Percentiles rank a stretch among this genome's conserved stretches.
phyloP scores from a whole-genome alignment of 805 yeast species.

The Blastobotrys mokoenaii region DNA sequence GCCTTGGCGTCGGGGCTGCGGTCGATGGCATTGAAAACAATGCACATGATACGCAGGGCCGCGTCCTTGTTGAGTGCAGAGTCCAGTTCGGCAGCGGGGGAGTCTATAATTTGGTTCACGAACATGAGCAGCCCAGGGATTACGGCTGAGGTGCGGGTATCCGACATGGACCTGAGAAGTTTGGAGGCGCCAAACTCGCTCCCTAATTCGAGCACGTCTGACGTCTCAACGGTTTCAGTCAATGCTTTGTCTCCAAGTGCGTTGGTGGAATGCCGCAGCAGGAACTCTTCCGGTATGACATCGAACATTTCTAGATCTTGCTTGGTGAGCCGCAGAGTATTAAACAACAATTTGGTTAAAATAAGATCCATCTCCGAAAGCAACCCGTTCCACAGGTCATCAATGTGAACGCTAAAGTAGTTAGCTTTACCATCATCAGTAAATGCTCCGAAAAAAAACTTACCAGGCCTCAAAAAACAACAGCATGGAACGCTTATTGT shows the following conservation, averaged over 20 bases:
- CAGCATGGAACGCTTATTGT: constrained; percentile 3
- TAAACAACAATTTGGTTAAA: constrained; percentile 6
- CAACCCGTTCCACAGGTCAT: constrained; percentile 8
- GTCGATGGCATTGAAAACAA: constrained; percentile 36
- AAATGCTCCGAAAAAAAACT: neutral
- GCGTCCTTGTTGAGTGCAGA: constrained; percentile 64
- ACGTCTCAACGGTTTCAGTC: no score
- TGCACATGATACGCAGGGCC: constrained; percentile 65
- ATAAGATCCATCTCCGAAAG: constrained; percentile 6
- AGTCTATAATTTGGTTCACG: constrained; percentile 7
- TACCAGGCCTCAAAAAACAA: constrained; percentile 7
- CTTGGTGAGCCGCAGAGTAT: constrained; percentile 37
- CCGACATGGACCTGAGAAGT: constrained; percentile 5
- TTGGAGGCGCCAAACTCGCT: constrained; percentile 1
- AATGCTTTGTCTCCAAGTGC: no score
- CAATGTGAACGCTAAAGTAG: constrained; percentile 1
- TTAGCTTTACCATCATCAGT: neutral
- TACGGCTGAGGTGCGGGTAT: constrained; percentile 2
- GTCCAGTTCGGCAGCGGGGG: constrained; percentile 3
- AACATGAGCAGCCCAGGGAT: constrained; percentile 7
- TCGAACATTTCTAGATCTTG: constrained; percentile 65
- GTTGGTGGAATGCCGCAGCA: constrained; percentile 35
- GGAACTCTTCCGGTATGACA: constrained; percentile 79
- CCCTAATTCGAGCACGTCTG: no score
- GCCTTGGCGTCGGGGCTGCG: constrained; percentile 34